These are phyloP conservation scores for Eremochloa ophiuroides DNA, from an alignment of 176 grass and related monocot species.

Conservation along the genomic window DNA sequence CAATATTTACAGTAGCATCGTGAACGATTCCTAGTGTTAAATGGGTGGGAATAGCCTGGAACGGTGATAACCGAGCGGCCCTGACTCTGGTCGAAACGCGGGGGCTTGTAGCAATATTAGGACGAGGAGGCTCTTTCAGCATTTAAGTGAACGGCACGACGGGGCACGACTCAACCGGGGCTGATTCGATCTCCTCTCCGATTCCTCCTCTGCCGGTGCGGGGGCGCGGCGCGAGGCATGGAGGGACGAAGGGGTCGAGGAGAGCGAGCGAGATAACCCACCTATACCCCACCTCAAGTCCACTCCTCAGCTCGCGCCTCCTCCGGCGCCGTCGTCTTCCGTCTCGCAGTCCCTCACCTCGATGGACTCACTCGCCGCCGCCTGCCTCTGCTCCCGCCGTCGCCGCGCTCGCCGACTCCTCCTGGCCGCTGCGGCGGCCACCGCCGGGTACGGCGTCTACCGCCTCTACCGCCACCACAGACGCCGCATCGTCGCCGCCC, in stretches of 20 bases:
- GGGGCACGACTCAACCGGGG: background rate
- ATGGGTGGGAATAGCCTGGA: too few relatives aligned
- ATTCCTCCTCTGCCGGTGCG: background rate
- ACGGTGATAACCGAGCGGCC: too few relatives aligned
- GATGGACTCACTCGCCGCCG: conserved; percentile 22
- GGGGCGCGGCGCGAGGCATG: background rate
- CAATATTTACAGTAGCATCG: too few relatives aligned
- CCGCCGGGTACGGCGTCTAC: conserved; percentile 49
- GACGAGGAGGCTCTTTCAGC: background rate
- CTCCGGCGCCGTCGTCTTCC: background rate
- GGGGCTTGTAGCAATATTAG: too few relatives aligned
- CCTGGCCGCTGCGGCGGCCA: conserved; percentile 9
- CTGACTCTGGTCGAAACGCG: too few relatives aligned
- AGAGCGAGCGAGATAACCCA: background rate
- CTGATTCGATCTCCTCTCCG: background rate
- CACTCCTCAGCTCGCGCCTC: background rate
- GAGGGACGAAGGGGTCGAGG: background rate
- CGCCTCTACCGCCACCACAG: conserved; percentile 39
- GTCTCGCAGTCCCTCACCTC: background rate
- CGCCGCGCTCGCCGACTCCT: conserved; percentile 34
- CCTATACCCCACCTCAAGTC: background rate
- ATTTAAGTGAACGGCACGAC: background rate
- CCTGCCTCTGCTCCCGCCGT: conserved; percentile 19
- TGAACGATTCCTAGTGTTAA: too few relatives aligned
- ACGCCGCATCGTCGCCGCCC: conserved; percentile 41